Conservation (phyloP, 192 early-diverging fungal species). For the Coemansia sp. region DNA sequence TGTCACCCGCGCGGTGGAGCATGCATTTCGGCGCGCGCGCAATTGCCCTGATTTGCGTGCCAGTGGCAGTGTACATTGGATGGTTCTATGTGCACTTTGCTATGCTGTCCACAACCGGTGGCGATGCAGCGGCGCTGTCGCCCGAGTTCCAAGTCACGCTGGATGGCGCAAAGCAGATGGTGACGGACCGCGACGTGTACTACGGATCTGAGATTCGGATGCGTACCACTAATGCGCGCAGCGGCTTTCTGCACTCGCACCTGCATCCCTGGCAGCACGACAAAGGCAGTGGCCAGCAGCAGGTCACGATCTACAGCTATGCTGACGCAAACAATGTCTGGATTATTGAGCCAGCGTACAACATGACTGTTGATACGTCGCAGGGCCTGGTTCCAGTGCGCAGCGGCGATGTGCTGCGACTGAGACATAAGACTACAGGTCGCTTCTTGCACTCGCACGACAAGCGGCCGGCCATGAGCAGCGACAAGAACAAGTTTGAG, state of each 20-base stretch:
- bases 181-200: constrained; percentile 52
- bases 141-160: constrained; percentile 87
- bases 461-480: constrained; percentile 63
- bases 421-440: constrained; percentile 64
- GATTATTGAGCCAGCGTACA: constrained; percentile 54
- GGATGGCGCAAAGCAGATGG: constrained; percentile 55
- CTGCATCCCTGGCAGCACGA: constrained; percentile 60
- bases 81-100: constrained; percentile 92
- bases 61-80: constrained; percentile 74
- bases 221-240: constrained; percentile 40
- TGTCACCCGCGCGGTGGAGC: constrained; percentile 55
- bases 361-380: constrained; percentile 31
- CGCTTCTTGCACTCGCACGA: constrained; percentile 76
- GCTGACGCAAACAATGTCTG: constrained; percentile 88
- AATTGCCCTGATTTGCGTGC: constrained; percentile 79
- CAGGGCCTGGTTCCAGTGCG: constrained; percentile 56
- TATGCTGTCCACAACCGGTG: constrained; percentile 69
- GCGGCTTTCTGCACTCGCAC: constrained; percentile 62
- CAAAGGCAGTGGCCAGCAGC: constrained; percentile 75
- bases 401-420: constrained; percentile 69
- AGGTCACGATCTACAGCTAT: constrained; percentile 77
- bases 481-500: constrained; percentile 69
- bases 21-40: constrained; percentile 83
- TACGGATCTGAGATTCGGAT: constrained; percentile 55
- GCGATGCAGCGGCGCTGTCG: constrained; percentile 90